A percentile compares a stretch with the other conserved stretches of the same genome.
phyloP scores from a whole-genome alignment of 805 yeast genomes.

The Schizosaccharomyces lindneri region DNA sequence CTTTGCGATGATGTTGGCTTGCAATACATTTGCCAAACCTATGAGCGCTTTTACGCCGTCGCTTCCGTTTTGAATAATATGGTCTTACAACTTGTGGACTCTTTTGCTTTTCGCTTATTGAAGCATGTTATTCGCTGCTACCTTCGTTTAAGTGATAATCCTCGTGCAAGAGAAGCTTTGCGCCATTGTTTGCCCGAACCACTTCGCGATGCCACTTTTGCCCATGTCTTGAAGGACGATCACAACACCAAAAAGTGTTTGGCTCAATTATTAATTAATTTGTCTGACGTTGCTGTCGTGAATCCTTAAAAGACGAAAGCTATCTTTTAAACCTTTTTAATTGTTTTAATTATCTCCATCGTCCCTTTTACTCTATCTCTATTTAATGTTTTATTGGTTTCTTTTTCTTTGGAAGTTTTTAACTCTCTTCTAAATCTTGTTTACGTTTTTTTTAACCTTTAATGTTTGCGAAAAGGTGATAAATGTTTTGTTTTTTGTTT shows the following conservation, averaged over 20 bases:
- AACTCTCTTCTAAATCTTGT: no score
- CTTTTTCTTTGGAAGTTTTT: no score
- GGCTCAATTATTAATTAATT: slow-evolving; percentile 51
- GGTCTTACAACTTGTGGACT: slow-evolving; percentile 61
- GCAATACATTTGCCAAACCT: slow-evolving; percentile 79
- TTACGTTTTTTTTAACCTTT: no score
- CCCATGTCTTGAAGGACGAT: slow-evolving; percentile 57
- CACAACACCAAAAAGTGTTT: slow-evolving; percentile 68
- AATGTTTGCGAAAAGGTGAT: no score
- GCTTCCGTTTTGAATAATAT: slow-evolving; percentile 64
- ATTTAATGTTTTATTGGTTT: background rate
- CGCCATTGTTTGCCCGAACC: slow-evolving; percentile 69
- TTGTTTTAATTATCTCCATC: background rate
- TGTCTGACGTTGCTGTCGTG: slow-evolving; percentile 18
- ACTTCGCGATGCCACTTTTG: slow-evolving; percentile 66
- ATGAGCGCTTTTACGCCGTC: slow-evolving; percentile 83
- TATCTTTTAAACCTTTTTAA: background rate
- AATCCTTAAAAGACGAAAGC: background rate
- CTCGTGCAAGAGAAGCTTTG: slow-evolving; percentile 71
- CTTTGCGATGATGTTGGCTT: slow-evolving; percentile 78
- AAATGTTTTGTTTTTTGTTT: no score
- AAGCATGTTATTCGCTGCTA: slow-evolving; percentile 91
- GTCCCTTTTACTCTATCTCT: background rate
- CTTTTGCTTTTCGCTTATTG: slow-evolving; percentile 59
- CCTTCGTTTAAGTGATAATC: slow-evolving; percentile 65